Conservation (phyloP, 106 monocot species). For the Dendrobium chrysotoxum region DNA sequence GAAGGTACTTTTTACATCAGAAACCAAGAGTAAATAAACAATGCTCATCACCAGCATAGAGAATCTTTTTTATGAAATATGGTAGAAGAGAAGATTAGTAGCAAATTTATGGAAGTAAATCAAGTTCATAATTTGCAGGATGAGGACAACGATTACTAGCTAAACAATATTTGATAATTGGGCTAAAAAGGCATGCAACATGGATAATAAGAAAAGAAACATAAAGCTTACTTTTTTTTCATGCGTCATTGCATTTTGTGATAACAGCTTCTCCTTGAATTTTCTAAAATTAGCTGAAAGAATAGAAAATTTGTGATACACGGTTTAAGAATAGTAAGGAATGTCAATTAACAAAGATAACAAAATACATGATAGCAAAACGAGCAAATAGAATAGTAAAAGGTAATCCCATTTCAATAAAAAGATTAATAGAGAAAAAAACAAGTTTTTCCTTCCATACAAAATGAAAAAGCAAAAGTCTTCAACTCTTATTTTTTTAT, state of each 20-base stretch:
- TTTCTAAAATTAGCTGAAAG: conserved; percentile 79
- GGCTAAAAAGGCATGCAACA: neutral
- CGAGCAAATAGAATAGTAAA: neutral
- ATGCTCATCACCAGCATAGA: neutral
- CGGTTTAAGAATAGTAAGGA: neutral
- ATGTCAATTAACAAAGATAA: neutral
- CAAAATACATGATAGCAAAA: neutral
- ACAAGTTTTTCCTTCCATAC: neutral
- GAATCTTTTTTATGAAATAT: neutral
- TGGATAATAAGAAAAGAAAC: neutral
- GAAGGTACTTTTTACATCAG: neutral
- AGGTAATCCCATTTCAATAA: neutral
- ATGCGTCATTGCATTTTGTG: conserved; percentile 38
- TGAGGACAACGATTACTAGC: neutral
- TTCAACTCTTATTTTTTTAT: neutral
- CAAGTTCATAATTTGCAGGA: neutral
- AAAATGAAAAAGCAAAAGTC: neutral
- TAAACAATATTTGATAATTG: neutral
- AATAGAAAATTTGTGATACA: neutral
- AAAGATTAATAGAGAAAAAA: neutral
- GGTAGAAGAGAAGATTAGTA: neutral
- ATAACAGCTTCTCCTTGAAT: conserved; percentile 70
- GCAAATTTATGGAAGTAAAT: neutral
- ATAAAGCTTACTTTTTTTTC: conserved; percentile 54
- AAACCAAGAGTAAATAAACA: neutral